Evolutionary conservation across 1,284 basidiomycete genomes (phyloP), one percentile per base, ranked within the genome.

Genomic region (Quambalaria eucalypti): DNA sequence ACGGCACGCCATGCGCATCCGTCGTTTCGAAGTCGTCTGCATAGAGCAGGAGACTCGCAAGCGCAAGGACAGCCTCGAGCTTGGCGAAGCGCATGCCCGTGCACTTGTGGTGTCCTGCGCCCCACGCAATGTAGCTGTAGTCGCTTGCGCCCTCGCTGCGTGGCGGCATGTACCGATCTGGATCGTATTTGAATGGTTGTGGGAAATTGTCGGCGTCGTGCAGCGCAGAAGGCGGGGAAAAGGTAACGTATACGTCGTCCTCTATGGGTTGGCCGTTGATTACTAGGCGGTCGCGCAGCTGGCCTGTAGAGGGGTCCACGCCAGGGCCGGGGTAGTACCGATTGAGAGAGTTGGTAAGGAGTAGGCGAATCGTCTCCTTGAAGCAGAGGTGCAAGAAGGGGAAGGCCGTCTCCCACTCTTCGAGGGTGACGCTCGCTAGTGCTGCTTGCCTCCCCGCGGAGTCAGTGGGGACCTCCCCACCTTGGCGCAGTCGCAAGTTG

Each of bases 51-150:
- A 59, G 36, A 14, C 56, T 21, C 5, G 55, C 33, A 6, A 57
- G 16, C 16, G 56, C 50, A 19, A 59, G 28, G 16, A 59, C 52
- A 8, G 55, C 58, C 38, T 59, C 57, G 12, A 59, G 50, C 42
- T 59, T 59, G 23, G 57, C 57, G 44, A 59, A 59, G 40, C 57
- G 57, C 33, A 57, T 57, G 21, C 57, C 57, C 21, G 57, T 57
- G 51, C 57, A 59, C 25, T 54, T 54, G 49, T 57, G 55, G n/a
- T 31, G 25, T 16, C 56, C 56, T 16, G 29, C 54, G 16, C 56
- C 56, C 56, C 56, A 58, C 8, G 36, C 56, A 16, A 58, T 28
- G 38, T 42, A 58, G 39, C 3, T 50, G 40, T 55, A 58, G 14
- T 58, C 56, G 44, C 33, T 58, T 12, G 46, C n/a, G 16, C 56